These are phyloP conservation scores for Blastobotrys terrestris DNA, from an alignment of 805 yeast genomes.

Conservation along the genomic window DNA sequence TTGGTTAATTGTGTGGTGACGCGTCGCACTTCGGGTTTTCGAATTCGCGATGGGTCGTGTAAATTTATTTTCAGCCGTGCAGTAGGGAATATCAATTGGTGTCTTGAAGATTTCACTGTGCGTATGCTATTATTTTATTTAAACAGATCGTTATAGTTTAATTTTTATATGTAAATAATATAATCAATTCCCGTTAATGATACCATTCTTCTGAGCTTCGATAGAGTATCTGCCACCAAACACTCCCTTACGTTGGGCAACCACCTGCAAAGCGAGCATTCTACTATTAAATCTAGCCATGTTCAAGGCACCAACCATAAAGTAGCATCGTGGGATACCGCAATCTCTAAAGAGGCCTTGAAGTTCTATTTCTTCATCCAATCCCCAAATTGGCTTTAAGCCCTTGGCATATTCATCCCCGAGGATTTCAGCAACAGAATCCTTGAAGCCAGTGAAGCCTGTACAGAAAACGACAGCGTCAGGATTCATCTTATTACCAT, in stretches of 20 bases:
- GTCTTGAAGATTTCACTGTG: too few relatives aligned
- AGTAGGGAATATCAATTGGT: too few relatives aligned
- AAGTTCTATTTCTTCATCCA: slow-evolving; percentile 41
- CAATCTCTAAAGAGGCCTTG: slow-evolving; percentile 35
- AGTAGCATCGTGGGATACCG: slow-evolving; percentile 39
- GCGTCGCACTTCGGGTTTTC: too few relatives aligned
- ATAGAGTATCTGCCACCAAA: slow-evolving; percentile 17
- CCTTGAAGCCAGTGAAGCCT: slow-evolving; percentile 40
- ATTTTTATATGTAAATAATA: too few relatives aligned
- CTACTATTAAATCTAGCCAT: slow-evolving; percentile 35
- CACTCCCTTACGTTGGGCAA: slow-evolving; percentile 25
- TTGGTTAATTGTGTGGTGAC: too few relatives aligned
- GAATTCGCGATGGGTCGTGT: too few relatives aligned
- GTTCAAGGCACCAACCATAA: slow-evolving; percentile 39
- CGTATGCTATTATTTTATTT: neutral
- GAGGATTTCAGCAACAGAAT: slow-evolving; percentile 35
- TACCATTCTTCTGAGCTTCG: slow-evolving; percentile 14
- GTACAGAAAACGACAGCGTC: slow-evolving; percentile 42
- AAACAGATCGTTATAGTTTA: too few relatives aligned
- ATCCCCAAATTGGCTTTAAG: slow-evolving; percentile 36
- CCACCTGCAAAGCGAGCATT: slow-evolving; percentile 37
- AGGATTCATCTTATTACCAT: slow-evolving; percentile 32
- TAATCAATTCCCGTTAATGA: neutral
- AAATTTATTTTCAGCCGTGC: too few relatives aligned
- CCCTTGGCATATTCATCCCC: slow-evolving; percentile 34